Evolutionary conservation across 179 eudicot species (phyloP).

Genomic region (Silene noctiflora): DNA sequence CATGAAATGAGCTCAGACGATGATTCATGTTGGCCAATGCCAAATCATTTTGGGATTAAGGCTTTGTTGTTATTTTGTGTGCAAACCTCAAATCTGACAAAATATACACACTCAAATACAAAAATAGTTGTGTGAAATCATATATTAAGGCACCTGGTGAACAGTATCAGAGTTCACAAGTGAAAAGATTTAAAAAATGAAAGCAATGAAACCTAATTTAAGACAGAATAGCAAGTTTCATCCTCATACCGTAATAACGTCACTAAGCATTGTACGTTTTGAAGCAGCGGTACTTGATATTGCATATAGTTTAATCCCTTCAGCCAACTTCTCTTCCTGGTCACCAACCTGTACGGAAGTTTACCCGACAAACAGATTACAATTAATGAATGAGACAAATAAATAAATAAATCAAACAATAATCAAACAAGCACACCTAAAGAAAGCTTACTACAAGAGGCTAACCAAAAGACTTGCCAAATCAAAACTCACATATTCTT

Average conservation of each 20-base stretch:
- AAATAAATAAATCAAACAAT: background rate
- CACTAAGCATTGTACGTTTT: conserved; percentile 79
- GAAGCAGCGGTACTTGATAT: conserved; percentile 59
- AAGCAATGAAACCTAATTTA: background rate
- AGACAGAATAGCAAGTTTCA: conserved; percentile 4
- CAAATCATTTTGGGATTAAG: background rate
- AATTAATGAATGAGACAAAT: background rate
- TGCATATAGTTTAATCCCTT: conserved; percentile 83
- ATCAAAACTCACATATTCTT: too few relatives aligned
- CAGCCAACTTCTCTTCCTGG: conserved; percentile 85
- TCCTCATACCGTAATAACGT: conserved; percentile 68
- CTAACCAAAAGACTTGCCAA: conserved; percentile 12
- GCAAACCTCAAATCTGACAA: too few relatives aligned
- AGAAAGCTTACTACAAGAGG: background rate
- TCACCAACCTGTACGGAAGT: conserved; percentile 70
- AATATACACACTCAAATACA: too few relatives aligned
- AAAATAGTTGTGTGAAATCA: too few relatives aligned
- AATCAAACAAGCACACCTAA: background rate
- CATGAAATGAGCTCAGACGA: background rate
- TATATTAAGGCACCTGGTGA: too few relatives aligned
- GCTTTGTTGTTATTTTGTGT: background rate
- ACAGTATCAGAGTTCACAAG: too few relatives aligned
- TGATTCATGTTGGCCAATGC: background rate
- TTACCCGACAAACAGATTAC: background rate
- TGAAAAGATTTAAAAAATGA: background rate